phyloP scores from a whole-genome alignment of 163 green algal genomes.

The Scenedesmus sp. region DNA sequence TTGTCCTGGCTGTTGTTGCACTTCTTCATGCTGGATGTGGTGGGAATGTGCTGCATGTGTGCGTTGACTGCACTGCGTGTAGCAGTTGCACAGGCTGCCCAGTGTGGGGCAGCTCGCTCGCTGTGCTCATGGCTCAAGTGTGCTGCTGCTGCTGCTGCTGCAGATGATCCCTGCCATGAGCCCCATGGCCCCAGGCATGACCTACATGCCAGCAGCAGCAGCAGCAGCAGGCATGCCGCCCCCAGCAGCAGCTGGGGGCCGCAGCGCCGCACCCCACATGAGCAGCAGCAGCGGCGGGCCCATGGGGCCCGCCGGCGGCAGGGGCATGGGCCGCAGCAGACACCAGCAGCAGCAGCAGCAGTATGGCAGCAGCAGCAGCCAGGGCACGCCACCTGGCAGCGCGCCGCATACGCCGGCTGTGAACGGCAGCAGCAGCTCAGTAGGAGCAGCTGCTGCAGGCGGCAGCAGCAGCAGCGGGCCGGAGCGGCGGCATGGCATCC shows the following conservation, averaged over 20 bases:
- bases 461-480: slow-evolving; percentile 4
- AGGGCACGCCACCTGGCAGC: neutral
- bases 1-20: neutral
- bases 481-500: neutral
- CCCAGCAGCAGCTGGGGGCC: slow-evolving; percentile 11
- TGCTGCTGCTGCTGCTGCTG: slow-evolving; percentile 9
- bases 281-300: neutral
- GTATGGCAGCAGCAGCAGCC: slow-evolving; percentile 10
- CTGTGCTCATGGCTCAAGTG: neutral
- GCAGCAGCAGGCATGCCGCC: neutral
- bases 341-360: slow-evolving; percentile 19
- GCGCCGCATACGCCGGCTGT: neutral
- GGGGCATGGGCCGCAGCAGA: neutral
- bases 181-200: slow-evolving; percentile 11
- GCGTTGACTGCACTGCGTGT: neutral
- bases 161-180: slow-evolving; percentile 47
- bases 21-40: neutral
- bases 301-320: neutral
- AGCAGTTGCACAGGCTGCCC: neutral
- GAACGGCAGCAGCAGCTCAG: neutral
- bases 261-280: neutral
- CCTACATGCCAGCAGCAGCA: slow-evolving; percentile 20
- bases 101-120: too few relatives aligned
- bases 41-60: neutral
- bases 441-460: neutral